Evolutionary conservation across 257 asterid genomes (phyloP), one percentile per base, ranked within the genome.

Genomic region (Ilex asprella): DNA sequence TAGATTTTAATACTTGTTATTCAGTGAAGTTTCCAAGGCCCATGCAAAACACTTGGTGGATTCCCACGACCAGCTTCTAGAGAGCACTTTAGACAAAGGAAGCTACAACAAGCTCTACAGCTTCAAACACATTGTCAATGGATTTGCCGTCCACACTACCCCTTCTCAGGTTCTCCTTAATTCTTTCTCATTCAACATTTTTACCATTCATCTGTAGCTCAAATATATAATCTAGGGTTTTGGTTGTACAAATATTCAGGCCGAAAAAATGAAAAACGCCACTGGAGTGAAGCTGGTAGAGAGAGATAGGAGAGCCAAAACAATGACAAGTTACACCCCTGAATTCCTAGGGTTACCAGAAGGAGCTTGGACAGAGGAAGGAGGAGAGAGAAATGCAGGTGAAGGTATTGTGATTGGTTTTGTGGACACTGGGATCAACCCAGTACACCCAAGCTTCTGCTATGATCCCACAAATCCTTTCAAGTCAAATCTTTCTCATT

Each of bases 391-490:
- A 65, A 73, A 84, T 35, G 95, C 86, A 0, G 98, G 57, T 14
- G 99, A 89, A 62, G 97, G 95, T 30, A 59, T 85, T 16, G 99
- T 89, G 76, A 89, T 92, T 13, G 99, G 95, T 16, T 79, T 92
- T 63, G 82, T 85, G 63, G 96, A 92, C 61, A 78, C 97, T 0
- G 97, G 99, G 16, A 84, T 92, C 59, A 79, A 92, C 39, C 95
- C 93, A 0, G 30, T 43, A 10, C 93, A 89, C 27, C 95, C 89
- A 2, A 89, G 99, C 63, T 92, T 92, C 66, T 81, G 86, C 10
- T 76, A 77, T 68, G 89, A 84, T 70, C 86, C 93, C 6, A 43
- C 51, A 2, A 60, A 70, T 60, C 91, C 82, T 39, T 75, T 76
- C 63, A 66, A 66, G 31, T 68, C 78, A 11, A 78, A 74, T 43